Conservation (phyloP, 441 rosid species). For the Francoa sonchifolia region DNA sequence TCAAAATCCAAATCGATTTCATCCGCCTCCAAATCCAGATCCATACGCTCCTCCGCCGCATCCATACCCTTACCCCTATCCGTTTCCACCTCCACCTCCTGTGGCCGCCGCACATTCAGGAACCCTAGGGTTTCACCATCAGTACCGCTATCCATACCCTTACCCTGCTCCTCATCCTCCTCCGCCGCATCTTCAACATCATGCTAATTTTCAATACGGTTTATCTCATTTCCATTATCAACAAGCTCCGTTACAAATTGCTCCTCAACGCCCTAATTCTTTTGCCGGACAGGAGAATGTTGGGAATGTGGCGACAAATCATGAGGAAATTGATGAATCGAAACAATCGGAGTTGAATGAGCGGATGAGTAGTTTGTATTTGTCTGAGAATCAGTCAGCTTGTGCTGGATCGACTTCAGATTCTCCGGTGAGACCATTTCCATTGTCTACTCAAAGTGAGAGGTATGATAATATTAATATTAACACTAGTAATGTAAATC, state of each 20-base stretch:
- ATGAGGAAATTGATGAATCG: constrained; percentile 1
- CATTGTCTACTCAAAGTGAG: constrained; percentile 7
- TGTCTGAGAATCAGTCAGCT: constrained; percentile 24
- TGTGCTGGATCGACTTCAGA: constrained; percentile 31
- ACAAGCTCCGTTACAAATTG: constrained; percentile 11
- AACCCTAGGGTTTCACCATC: neutral
- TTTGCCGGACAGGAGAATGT: constrained; percentile 34
- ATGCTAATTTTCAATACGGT: constrained; percentile 33
- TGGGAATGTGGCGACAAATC: constrained; percentile 13
- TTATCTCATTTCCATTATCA: constrained; percentile 27
- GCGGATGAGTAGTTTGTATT: constrained; percentile 28
- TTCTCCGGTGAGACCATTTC: constrained; percentile 19
- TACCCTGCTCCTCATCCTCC: neutral
- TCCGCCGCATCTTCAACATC: constrained; percentile 23
- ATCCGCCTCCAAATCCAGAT: constrained; percentile 1
- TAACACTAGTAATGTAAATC: too few species aligned
- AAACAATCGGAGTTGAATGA: constrained; percentile 48
- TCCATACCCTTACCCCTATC: constrained; percentile 1
- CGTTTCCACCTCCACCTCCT: neutral
- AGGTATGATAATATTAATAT: constrained; percentile 2
- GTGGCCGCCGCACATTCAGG: neutral
- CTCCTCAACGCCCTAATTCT: constrained; percentile 22
- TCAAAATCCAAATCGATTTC: too few species aligned
- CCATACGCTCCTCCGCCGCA: neutral
- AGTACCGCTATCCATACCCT: constrained; percentile 1